Conservation (phyloP, 371 early-diverging fungal genomes). For the Conidiobolus coronatus region DNA sequence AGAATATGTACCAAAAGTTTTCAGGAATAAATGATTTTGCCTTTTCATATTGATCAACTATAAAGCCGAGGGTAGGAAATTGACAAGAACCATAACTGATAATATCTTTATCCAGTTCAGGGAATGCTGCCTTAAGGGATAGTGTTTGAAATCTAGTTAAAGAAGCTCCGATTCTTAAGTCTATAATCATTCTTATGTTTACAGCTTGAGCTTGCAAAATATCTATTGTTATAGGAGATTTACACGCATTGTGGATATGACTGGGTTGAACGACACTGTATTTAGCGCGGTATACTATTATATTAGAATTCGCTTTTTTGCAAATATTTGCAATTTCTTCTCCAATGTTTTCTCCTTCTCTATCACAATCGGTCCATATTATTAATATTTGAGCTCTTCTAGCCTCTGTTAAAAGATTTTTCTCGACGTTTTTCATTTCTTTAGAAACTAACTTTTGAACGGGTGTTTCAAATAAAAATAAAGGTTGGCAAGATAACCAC, state of each 20-base stretch:
- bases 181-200: conserved; percentile 78
- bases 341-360: conserved; percentile 98
- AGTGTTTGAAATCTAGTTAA: conserved; percentile 93
- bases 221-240: conserved; percentile 43
- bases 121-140: conserved; percentile 22
- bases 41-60: conserved; percentile 75
- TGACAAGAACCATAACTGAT: conserved; percentile 97
- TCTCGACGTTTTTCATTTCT: conserved; percentile 20
- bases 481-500: conserved; percentile 34
- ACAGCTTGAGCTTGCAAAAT: conserved; percentile 71
- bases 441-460: conserved; percentile 15
- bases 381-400: conserved; percentile 41
- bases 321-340: conserved; percentile 57
- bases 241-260: conserved; percentile 67
- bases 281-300: conserved; percentile 47
- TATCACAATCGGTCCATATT: conserved; percentile 99
- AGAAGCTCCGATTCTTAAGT: conserved; percentile 89
- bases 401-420: conserved; percentile 38
- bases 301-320: conserved; percentile 24
- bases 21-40: conserved; percentile 75
- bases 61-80: conserved; percentile 98
- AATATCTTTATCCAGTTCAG: conserved; percentile 23
- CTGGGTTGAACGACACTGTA: conserved; percentile 62
- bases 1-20: conserved; percentile 71
- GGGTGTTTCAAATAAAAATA: conserved; percentile 36